Evolutionary conservation across 192 early-diverging fungal genomes (phyloP).

Genomic region (Neocallimastix lanati): DNA sequence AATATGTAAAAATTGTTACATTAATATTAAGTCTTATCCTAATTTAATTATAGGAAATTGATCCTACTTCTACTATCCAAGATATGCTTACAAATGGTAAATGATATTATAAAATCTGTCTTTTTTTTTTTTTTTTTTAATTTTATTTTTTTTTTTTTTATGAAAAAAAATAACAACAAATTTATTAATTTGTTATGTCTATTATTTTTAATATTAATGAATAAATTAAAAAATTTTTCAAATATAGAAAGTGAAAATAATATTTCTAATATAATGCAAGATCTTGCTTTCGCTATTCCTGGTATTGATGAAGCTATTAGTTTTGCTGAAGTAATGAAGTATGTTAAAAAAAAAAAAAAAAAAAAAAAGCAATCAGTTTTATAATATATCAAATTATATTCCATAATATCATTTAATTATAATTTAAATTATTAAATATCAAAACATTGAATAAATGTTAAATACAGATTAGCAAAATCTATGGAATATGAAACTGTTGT

Average conservation of each 20-base stretch:
- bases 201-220: too few species aligned
- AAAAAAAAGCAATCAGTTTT: too few species aligned
- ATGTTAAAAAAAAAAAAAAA: constrained; percentile 6
- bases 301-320: constrained; percentile 99
- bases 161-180: too few species aligned
- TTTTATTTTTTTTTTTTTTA: too few species aligned
- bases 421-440: too few species aligned
- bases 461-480: constrained; percentile 81
- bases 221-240: neutral
- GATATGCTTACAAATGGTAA: constrained; percentile 91
- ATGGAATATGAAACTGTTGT: constrained; percentile 98
- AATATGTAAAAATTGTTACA: neutral
- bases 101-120: too few species aligned
- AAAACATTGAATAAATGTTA: neutral
- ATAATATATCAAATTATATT: too few species aligned
- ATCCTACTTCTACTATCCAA: constrained; percentile 91
- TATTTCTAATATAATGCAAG: constrained; percentile 81
- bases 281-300: constrained; percentile 96
- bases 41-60: constrained; percentile 65
- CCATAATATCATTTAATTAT: too few species aligned
- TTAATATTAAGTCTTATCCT: neutral
- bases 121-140: too few species aligned
- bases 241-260: constrained; percentile 44
- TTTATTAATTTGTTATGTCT: too few species aligned
- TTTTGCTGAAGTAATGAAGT: constrained; percentile 99